Conservation (phyloP, 2,329 filamentous ascomycete species). For the Fusarium oligoseptatum region DNA sequence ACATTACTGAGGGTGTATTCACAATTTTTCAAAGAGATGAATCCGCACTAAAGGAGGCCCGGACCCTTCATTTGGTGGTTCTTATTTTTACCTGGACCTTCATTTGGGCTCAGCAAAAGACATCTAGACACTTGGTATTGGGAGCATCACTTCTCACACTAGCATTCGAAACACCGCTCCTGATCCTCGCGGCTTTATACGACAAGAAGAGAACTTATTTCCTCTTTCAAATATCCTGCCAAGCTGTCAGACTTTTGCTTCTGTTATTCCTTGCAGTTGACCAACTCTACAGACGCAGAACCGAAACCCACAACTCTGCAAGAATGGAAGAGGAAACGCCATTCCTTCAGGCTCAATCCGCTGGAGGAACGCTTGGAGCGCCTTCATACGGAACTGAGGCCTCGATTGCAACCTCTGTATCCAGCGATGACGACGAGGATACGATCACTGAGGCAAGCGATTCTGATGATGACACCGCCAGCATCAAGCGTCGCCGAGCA, state of each 20-base stretch:
- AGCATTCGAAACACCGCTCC: slow-evolving; percentile 23
- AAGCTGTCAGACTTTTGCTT: slow-evolving; percentile 9
- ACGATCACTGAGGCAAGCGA: slow-evolving; percentile 23
- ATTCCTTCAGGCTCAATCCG: slow-evolving; percentile 11
- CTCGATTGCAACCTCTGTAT: neutral
- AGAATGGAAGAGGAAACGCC: slow-evolving; percentile 27
- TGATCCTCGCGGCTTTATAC: neutral
- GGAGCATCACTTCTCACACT: slow-evolving; percentile 15
- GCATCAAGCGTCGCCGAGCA: slow-evolving; percentile 46
- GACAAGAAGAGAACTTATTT: neutral
- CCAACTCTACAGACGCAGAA: neutral
- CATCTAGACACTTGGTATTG: neutral
- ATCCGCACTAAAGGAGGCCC: slow-evolving; percentile 3
- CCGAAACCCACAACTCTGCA: neutral
- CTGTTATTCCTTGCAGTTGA: slow-evolving; percentile 10
- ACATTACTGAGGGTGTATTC: slow-evolving; percentile 4
- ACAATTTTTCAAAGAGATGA: neutral
- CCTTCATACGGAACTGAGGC: slow-evolving; percentile 32
- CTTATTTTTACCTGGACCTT: slow-evolving; percentile 5
- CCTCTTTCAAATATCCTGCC: slow-evolving; percentile 2
- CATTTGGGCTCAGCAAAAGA: neutral
- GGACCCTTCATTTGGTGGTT: slow-evolving; percentile 6
- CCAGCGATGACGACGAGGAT: slow-evolving; percentile 2
- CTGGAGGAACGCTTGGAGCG: neutral
- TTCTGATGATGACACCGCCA: slow-evolving; percentile 40